Evolutionary conservation across 2,329 filamentous ascomycete genomes (phyloP), one percentile per base, ranked within the genome.

Genomic region (Beauveria caledonica): DNA sequence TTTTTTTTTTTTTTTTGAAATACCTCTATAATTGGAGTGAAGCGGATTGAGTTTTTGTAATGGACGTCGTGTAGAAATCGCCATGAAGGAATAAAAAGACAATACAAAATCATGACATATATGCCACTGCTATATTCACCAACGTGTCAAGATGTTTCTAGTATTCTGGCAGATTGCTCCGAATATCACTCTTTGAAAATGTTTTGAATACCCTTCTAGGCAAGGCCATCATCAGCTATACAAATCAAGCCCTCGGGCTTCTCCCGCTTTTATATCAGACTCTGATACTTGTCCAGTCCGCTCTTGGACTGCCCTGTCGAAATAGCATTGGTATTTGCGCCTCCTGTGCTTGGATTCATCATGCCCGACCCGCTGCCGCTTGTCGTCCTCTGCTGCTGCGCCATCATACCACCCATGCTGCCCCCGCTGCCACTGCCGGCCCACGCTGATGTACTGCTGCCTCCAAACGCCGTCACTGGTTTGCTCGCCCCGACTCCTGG

Each of bases 281-380:
- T 88, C 71, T 86, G 81, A 64, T 88, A 89, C 73, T 85, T 86
- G 71, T 87, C 85, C 72, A 88, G 74, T 0, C 85, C 84, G 5
- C 79, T 78, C 66, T 78, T 79, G 61, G 71, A 73, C 60, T 73
- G 71, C 48, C 61, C 62, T 33, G 65, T 62, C 10, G 60, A 54
- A 19, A 58, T 67, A 66, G 63, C 49, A 65, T 66, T 39, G 8
- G 29, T n/a, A 66, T 62, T 25, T 68, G 60, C 52, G 66, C 69
- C 62, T 1, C 66, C 55, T 1, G 65, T 54, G 59, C 63, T 61
- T 61, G 62, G 62, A 19, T 66, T 64, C 65, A 70, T 68, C 64
- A 66, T 68, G 60, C 64, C 63, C 55, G 62, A 62, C 15, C 58
- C 61, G 45, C 60, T 39, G 9, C 60, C 52, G 27, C 46, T 57